Base-by-base conservation (phyloP, 2,329 filamentous ascomycete genomes). In the Gnomoniopsis sp. region DNA sequence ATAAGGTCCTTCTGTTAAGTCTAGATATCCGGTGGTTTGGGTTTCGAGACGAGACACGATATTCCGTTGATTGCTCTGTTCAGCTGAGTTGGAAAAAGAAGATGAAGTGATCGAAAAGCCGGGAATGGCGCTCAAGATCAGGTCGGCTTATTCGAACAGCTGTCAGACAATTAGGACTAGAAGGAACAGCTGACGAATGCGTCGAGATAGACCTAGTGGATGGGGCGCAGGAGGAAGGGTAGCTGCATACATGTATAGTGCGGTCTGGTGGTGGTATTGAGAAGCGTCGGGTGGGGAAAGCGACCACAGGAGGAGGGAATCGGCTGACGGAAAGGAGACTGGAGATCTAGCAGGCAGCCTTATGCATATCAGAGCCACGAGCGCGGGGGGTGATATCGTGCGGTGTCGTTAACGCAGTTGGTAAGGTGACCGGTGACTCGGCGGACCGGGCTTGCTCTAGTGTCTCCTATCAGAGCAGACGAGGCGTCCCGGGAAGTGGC, bases 281-380 rank as follows among this genome's bases (percentile, higher is more conserved):
- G 52, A 14, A 19, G n/a, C 11, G 46, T 38, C 33, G 34, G 47
- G 41, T n/a, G 19, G 21, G 41, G 21, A 49, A 19, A 49, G 38
- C 43, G 47, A 58, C 17, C 19, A 46, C 38, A 44, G 46, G 54
- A 53, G 47, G 50, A 34, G 49, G 30, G 21, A 21, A 30, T 12
- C 17, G 56, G 14, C 11, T 33, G 15, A 30, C 44, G 21, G n/a
- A 46, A 38, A 41, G 21, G 19, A 19, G 19, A 23, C 51, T 49
- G 53, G 53, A 48, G 38, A 41, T 4, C 41, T 19, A 19, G 41
- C 41, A 46, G 36, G 33, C 56, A 61, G 59, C 59, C 55, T 61
- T 58, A 58, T 61, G 59, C 59, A 53, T 51, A 51, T 58, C 26
- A 48, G 53, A 57, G 52, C 44, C 17, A 19, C 23, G 23, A 47